A percentile compares a stretch with the other conserved stretches of the same genome.
Evolutionary conservation across 2,329 filamentous ascomycete species (phyloP).

Genomic region (Xylaria sp.): DNA sequence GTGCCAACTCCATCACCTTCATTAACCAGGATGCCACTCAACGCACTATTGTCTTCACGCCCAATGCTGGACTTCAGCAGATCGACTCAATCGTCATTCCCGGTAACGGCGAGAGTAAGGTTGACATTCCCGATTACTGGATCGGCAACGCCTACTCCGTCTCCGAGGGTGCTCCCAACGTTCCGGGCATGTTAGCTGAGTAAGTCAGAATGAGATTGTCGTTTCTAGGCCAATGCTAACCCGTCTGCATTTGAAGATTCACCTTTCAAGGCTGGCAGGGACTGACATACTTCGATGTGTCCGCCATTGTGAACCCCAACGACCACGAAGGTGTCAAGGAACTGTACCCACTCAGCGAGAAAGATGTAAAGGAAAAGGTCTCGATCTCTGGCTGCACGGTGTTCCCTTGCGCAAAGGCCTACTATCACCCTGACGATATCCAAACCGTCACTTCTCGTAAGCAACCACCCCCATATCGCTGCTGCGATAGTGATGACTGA

Average conservation of each 20-base stretch:
- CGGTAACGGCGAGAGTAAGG: constrained; percentile 46
- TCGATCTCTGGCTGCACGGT: constrained; percentile 54
- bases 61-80: constrained; percentile 45
- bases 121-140: constrained; percentile 52
- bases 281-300: constrained; percentile 63
- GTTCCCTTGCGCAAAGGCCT: constrained; percentile 60
- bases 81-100: constrained; percentile 49
- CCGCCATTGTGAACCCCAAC: constrained; percentile 59
- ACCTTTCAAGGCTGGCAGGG: constrained; percentile 55
- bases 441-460: constrained; percentile 57
- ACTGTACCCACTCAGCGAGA: constrained; percentile 53
- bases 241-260: constrained; percentile 29
- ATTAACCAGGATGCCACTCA: constrained; percentile 59
- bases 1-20: constrained; percentile 61
- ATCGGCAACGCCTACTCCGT: constrained; percentile 59
- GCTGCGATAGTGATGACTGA: neutral
- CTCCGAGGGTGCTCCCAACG: constrained; percentile 49
- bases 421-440: constrained; percentile 60
- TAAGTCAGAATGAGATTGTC: constrained; percentile 15
- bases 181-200: constrained; percentile 59
- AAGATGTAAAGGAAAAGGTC: constrained; percentile 30
- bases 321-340: constrained; percentile 60
- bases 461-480: neutral
- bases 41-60: constrained; percentile 59
- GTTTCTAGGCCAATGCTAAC: neutral